Percentiles rank a stretch among this genome's conserved stretches.
These are phyloP conservation scores for Cenchrus purpureus DNA, from an alignment of 176 grass and related monocot species.

Conservation along the genomic window DNA sequence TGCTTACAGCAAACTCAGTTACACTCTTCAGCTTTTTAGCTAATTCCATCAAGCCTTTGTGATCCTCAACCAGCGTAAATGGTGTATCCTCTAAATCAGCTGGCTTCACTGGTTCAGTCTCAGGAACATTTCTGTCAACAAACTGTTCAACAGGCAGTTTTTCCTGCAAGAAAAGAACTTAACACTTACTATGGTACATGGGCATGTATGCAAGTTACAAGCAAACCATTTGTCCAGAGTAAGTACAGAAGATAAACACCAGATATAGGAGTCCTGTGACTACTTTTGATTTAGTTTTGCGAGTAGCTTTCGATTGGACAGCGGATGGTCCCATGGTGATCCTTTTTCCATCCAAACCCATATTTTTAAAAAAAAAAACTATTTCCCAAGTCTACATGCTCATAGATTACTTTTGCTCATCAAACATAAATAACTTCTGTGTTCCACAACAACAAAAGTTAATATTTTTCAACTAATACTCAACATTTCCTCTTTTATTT, in stretches of 20 bases:
- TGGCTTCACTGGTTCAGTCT: constrained; percentile 77
- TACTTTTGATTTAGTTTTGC: no score
- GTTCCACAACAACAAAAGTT: no score
- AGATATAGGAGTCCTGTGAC: neutral
- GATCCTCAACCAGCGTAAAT: constrained; percentile 79
- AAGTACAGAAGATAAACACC: constrained; percentile 25
- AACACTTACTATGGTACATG: constrained; percentile 19
- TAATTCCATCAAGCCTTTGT: constrained; percentile 71
- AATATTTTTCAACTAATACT: no score
- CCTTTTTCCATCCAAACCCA: no score
- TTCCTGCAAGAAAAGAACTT: constrained; percentile 59
- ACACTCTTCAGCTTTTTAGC: constrained; percentile 76
- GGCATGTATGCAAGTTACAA: constrained; percentile 3
- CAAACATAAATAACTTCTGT: no score
- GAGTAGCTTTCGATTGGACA: no score
- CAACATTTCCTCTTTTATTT: no score
- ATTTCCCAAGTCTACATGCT: no score
- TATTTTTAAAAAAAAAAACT: no score
- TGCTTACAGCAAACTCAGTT: constrained; percentile 94
- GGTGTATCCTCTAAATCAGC: constrained; percentile 70
- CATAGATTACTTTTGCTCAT: no score
- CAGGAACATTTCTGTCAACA: constrained; percentile 66
- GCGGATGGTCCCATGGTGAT: no score
- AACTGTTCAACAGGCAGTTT: constrained; percentile 66
- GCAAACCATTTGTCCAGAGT: neutral